Evolutionary conservation across 331 rosid genomes (phyloP), one percentile per base, ranked within the genome.

Genomic region (Rosa hybrid): DNA sequence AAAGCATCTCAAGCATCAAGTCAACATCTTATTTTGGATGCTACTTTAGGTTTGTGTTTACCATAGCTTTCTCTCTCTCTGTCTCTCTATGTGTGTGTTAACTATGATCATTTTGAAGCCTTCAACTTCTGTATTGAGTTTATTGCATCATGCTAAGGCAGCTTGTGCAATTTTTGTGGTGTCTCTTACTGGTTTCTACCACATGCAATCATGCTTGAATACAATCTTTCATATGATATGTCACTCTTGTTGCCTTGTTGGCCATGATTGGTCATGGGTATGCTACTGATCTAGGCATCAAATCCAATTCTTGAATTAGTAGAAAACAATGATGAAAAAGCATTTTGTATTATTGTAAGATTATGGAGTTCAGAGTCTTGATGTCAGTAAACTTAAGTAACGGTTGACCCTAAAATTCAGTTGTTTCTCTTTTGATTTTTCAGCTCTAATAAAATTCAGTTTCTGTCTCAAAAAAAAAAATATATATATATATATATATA

Each of bases 1-100:
- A 96, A 96, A 89, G 97, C 94, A 48, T 84, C 94, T 74, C 98
- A 91, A 88, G 92, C 86, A 71, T 85, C 92, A 5, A 96, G 86
- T 84, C 83, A 87, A 49, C 92, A 91, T 78, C 88, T 95, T 87
- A 88, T 87, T 72, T 86, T 91, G 88, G 99, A 96, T 77, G 98
- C 97, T 38, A 88, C 94, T 77, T 77, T 93, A 89, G 99, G 99
- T 96, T 63, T 64, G 90, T 86, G 53, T 80, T 56, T 46, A 41
- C 45, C 4, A n/a, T 25, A 23, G 18, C 41, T 62, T 16, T 4
- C 8, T 62, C 18, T 25, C 41, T 21, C 18, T 23, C 18, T 62
- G 41, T 25, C 41, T 10, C 18, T 11, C 8, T 62, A 11, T 57
- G 27, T 56, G 63, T n/a, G 63, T 7, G 23, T 53, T 53, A 48